Percentiles rank a stretch among this genome's conserved stretches.
Conservation (phyloP, 345 rosid genomes). For the Boechera stricta region DNA sequence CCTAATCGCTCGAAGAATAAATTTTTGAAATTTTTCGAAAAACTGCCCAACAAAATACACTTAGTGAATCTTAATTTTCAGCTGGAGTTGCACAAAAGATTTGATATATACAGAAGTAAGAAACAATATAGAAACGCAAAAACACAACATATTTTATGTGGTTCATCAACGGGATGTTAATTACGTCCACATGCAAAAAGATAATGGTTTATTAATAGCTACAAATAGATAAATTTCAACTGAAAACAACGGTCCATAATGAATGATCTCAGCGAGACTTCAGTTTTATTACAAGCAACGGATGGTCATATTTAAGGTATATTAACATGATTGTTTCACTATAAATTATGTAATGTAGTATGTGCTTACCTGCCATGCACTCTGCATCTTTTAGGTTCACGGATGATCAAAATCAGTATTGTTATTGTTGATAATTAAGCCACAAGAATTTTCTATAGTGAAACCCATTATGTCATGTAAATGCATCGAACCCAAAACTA, state of each 20-base stretch:
- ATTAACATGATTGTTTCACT: neutral
- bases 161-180: too few relatives aligned
- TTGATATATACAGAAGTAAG: too few relatives aligned
- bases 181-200: too few relatives aligned
- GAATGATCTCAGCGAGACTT: neutral
- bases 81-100: too few relatives aligned
- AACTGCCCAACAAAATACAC: too few relatives aligned
- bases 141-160: too few relatives aligned
- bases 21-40: too few relatives aligned
- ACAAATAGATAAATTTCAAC: neutral
- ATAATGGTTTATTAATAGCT: too few relatives aligned
- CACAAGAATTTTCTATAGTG: neutral
- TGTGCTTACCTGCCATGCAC: slow-evolving; percentile 27
- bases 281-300: neutral
- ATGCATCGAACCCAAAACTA: slow-evolving; percentile 42
- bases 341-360: neutral
- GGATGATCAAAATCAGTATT: slow-evolving; percentile 4
- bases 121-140: too few relatives aligned
- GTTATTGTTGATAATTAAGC: neutral
- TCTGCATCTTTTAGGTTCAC: slow-evolving; percentile 25
- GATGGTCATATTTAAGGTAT: neutral
- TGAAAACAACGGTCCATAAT: neutral
- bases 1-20: too few relatives aligned
- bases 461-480: slow-evolving; percentile 35
- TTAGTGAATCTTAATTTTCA: too few relatives aligned